Percentiles rank a stretch among this genome's conserved stretches.
Conservation (phyloP, 768 basidiomycete species). For the Lactarius psammicola region DNA sequence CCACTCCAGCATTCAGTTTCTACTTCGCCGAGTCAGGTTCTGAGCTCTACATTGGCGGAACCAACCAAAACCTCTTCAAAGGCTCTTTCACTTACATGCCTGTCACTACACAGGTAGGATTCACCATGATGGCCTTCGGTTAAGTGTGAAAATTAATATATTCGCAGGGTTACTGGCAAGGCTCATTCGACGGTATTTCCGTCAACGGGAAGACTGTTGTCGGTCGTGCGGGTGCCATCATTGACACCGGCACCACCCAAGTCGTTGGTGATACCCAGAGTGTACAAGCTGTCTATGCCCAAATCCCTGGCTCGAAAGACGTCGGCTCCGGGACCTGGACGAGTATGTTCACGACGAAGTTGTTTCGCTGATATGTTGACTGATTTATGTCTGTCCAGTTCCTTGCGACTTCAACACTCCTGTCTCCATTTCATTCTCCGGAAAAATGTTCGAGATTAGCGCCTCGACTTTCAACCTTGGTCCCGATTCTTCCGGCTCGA, state of each 20-base stretch:
- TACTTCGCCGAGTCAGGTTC: conserved; percentile 45
- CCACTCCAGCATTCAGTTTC: conserved; percentile 47
- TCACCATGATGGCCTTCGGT: conserved; percentile 13
- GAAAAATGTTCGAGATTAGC: not conserved
- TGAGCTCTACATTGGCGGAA: conserved; percentile 34
- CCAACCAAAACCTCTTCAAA: conserved; percentile 17
- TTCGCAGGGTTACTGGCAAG: conserved; percentile 20
- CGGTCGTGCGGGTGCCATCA: conserved; percentile 28
- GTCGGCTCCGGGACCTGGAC: not conserved
- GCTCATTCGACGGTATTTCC: conserved; percentile 31
- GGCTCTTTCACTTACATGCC: conserved; percentile 20
- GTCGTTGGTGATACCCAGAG: conserved; percentile 29
- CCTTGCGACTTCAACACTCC: not conserved
- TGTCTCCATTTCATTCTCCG: not conserved
- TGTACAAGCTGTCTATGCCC: not conserved
- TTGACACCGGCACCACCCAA: conserved; percentile 37
- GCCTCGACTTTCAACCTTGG: not conserved
- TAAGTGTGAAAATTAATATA: conserved; percentile 33
- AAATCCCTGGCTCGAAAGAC: not conserved
- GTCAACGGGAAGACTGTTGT: conserved; percentile 30
- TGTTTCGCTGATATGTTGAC: not conserved
- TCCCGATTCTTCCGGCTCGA: not conserved
- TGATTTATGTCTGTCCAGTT: not conserved
- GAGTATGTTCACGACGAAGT: not conserved
- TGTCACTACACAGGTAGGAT: conserved; percentile 5